Evolutionary conservation across 1,139 yeast genomes (phyloP).

Genomic region (Nakaseomyces sp.): DNA sequence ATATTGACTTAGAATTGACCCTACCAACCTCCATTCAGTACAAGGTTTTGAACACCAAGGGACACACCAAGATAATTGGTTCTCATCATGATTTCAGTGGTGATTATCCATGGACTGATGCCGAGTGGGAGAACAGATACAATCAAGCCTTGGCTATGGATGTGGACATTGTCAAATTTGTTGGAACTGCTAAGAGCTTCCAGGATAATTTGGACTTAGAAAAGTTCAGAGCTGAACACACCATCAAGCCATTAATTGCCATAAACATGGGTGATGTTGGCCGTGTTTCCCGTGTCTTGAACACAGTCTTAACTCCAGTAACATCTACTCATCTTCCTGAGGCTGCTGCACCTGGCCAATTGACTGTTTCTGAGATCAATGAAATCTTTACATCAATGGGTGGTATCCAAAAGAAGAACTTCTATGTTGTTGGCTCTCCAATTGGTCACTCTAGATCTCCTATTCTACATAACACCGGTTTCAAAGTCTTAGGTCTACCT

Average conservation of each 20-base stretch:
- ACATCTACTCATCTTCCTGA: slow-evolving; percentile 58
- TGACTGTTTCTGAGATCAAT: slow-evolving; percentile 55
- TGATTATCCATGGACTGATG: slow-evolving; percentile 50
- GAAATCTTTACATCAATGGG: slow-evolving; percentile 54
- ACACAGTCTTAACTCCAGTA: slow-evolving; percentile 72
- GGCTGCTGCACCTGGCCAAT: slow-evolving; percentile 73
- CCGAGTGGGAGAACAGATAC: slow-evolving; percentile 69
- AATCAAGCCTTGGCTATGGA: slow-evolving; percentile 56
- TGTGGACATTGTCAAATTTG: slow-evolving; percentile 74
- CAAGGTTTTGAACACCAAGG: slow-evolving; percentile 40
- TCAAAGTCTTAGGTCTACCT: slow-evolving; percentile 67
- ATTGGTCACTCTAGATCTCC: slow-evolving; percentile 86
- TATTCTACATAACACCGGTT: slow-evolving; percentile 69
- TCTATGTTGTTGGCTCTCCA: slow-evolving; percentile 77
- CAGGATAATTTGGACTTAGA: slow-evolving; percentile 67
- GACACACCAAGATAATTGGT: slow-evolving; percentile 65
- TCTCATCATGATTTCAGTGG: slow-evolving; percentile 72
- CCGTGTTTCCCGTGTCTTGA: slow-evolving; percentile 69
- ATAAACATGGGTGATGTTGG: slow-evolving; percentile 76
- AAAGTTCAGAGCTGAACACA: slow-evolving; percentile 48
- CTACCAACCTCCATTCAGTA: slow-evolving; percentile 33
- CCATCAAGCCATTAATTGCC: slow-evolving; percentile 62
- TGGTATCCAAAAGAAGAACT: slow-evolving; percentile 46
- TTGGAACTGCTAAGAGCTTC: slow-evolving; percentile 60
- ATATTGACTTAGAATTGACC: slow-evolving; percentile 46